Evolutionary conservation across 257 asterid species (phyloP).

Genomic region (Solanum chiquidenum): DNA sequence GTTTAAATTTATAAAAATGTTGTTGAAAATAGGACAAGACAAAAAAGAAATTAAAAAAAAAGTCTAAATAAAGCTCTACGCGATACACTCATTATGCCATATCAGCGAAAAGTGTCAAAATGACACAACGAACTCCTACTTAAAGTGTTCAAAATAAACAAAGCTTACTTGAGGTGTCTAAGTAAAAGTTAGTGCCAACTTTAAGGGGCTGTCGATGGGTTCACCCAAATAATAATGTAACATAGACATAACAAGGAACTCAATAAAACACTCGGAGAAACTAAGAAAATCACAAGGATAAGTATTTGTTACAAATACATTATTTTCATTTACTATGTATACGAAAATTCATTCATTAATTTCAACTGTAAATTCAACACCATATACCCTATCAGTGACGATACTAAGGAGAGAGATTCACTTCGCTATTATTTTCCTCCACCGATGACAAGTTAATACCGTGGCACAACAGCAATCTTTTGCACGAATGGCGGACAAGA

Average conservation of each 20-base stretch:
- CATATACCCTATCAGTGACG: not conserved
- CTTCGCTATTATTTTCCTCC: not conserved
- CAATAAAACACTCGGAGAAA: not conserved
- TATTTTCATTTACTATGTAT: not conserved
- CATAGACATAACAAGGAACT: not conserved
- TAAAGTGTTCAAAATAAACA: too few species aligned
- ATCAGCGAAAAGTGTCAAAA: too few species aligned
- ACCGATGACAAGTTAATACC: not conserved
- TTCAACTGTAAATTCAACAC: not conserved
- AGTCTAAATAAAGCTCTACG: too few species aligned
- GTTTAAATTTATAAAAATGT: too few species aligned
- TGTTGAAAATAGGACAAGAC: too few species aligned
- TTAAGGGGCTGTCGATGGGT: too few species aligned
- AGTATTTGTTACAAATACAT: not conserved
- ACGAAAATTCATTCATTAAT: not conserved
- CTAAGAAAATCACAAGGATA: not conserved
- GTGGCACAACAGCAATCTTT: not conserved
- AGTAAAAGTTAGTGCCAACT: too few species aligned
- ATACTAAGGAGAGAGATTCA: not conserved
- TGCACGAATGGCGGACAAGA: not conserved
- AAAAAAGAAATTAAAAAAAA: too few species aligned
- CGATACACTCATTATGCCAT: too few species aligned
- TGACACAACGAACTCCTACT: too few species aligned
- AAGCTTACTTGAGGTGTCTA: too few species aligned
- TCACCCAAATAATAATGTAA: too few species aligned